Percentiles rank a stretch among this genome's conserved stretches.
These are phyloP conservation scores for Yamagishiella unicocca DNA, from an alignment of 139 green algal species.

Conservation along the genomic window DNA sequence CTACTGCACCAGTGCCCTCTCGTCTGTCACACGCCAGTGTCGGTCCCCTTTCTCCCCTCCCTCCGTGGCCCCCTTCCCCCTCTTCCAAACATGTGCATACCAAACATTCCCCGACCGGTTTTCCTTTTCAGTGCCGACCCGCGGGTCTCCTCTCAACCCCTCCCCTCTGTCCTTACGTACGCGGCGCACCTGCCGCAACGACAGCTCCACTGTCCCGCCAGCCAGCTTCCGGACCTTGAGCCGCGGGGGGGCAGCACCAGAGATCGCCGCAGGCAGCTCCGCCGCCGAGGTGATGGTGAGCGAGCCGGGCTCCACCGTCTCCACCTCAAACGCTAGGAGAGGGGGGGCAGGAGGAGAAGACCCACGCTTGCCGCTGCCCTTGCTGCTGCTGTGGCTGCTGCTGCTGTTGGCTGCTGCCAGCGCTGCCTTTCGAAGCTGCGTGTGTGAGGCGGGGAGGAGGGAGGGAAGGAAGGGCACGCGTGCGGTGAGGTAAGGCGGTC, in stretches of 20 bases:
- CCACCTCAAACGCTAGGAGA: conserved; percentile 51
- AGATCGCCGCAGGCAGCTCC: background rate
- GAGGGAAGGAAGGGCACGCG: too few relatives aligned
- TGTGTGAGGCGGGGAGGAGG: background rate
- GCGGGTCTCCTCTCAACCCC: too few relatives aligned
- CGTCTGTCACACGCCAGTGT: too few relatives aligned
- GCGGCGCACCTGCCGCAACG: conserved; percentile 36
- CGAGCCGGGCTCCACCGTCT: conserved; percentile 30
- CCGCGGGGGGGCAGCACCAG: background rate
- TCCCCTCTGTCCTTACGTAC: background rate
- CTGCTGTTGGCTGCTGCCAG: background rate
- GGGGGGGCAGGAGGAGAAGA: background rate
- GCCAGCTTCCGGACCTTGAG: conserved; percentile 50
- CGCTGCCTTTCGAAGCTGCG: conserved; percentile 23
- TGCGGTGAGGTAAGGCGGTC: too few relatives aligned
- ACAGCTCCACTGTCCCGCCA: conserved; percentile 45
- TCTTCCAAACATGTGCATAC: too few relatives aligned
- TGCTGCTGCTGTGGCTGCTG: background rate
- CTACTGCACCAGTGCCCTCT: too few relatives aligned
- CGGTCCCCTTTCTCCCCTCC: too few relatives aligned
- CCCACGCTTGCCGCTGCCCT: background rate
- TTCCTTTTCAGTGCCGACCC: too few relatives aligned
- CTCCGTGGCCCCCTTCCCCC: too few relatives aligned
- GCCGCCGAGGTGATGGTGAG: conserved; percentile 15
- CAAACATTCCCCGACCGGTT: too few relatives aligned